Base-by-base conservation (phyloP, 2,329 filamentous ascomycete species). In the Fusarium nygamai region DNA sequence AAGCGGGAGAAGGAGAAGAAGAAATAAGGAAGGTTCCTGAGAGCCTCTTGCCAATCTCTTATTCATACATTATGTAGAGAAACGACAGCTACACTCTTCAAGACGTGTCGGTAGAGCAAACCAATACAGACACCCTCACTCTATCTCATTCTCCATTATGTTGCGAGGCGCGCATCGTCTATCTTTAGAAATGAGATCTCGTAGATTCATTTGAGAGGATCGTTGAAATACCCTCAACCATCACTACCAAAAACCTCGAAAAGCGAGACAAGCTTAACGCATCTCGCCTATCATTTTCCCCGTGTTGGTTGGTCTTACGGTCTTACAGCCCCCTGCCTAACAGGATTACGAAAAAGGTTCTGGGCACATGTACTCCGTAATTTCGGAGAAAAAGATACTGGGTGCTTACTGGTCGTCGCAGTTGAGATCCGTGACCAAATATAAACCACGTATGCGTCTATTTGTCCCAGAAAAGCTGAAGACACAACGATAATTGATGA, bases 1-100 rank as follows among this genome's bases (percentile, higher is more conserved):
- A 38, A n/a, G 14, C 14, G 24, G 10, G 24, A 54, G 20, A 39
- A 54, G 24, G 34, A 38, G 11, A 19, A 39, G 20, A 17, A 29
- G 11, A 54, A 29, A 39, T 39, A 6, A 39, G 4, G 1, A 38
- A 29, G 7, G 6, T 29, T 24, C 1, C 3, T 8, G 12, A 34
- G 8, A 24, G 6, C 2, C 3, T 20, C 6, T 34, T 17, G 17
- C 6, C 31, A 0, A 24, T 34, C 9, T 34, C 8, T 14, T 24
- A 3, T 24, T 5, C 6, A 24, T 10, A 24, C 0, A 16, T 17
- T 19, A 16, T 14, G 20, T n/a, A 3, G 12, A 11, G 16, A 7
- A 10, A 2, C 1, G 2, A 19, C 12, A 20, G 4, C 4, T 7
- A 14, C 11, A 19, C 4, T 24, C 3, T 6, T 4, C 0, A 10